Evolutionary conservation across 257 asterid species (phyloP), one percentile per base, ranked within the genome.

Genomic region (Nicotiana paniculata): DNA sequence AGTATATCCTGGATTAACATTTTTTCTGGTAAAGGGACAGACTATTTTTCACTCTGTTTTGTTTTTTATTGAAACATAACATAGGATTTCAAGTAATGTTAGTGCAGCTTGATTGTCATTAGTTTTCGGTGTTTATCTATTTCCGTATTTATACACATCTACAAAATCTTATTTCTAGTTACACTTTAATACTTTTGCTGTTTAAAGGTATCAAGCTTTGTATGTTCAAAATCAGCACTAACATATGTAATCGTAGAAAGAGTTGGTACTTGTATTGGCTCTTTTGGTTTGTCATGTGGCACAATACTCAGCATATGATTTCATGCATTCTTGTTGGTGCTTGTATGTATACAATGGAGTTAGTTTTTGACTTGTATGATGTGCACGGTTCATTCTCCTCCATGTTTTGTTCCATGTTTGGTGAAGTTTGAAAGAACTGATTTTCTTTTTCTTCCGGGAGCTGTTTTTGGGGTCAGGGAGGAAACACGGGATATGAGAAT

Each of bases 311-410:
- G 51, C 12, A 43, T 43, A 43, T 69, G 53, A 3, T 4, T 37
- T 26, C 77, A 69, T 39, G 57, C 18, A 7, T 69, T 69, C 33
- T 69, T 39, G 57, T 68, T 39, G 77, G 77, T 69, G 77, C 32
- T 69, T 69, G 39, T 18, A 37, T 69, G 55, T 53, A 68, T 37
- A 37, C 9, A 37, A 68, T 37, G 46, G 77, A 69, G 77, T 69
- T 37, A 37, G 55, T 68, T 68, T 54, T n/a, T 69, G 33, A 39
- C 18, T 37, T 39, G 57, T 69, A 24, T 30, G 54, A 39, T 39
- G 57, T 69, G 77, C 77, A 69, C n/a, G 58, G 58, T n/a, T 69
- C 58, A 21, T n/a, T 69, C 58, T 69, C 18, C 77, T 69, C 58
- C 77, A 39, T 69, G 57, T 39, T 30, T 69, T 69, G 58, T 53